Percentiles rank a stretch among this genome's conserved stretches.
These are phyloP conservation scores for Boletus pseudopeckii DNA, from an alignment of 768 basidiomycete genomes.

Conservation along the genomic window DNA sequence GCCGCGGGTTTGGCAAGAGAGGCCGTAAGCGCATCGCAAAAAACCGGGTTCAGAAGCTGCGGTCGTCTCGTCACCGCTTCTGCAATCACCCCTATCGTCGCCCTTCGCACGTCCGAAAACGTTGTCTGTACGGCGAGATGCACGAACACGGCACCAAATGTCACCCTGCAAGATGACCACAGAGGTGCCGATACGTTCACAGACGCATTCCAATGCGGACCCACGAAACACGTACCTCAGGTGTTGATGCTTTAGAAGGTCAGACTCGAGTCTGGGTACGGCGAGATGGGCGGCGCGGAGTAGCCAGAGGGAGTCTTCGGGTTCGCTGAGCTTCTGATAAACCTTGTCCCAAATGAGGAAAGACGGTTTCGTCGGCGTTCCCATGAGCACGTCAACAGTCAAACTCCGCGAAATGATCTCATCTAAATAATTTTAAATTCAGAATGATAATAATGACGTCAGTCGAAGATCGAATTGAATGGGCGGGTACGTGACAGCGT, in stretches of 20 bases:
- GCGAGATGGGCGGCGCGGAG: conserved; percentile 58
- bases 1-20: conserved; percentile 41
- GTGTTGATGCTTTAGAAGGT: conserved; percentile 50
- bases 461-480: background rate
- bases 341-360: conserved; percentile 89
- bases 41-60: conserved; percentile 44
- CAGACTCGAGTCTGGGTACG: conserved; percentile 43
- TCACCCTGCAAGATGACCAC: conserved; percentile 37
- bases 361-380: conserved; percentile 64
- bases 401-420: conserved; percentile 48
- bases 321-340: conserved; percentile 63
- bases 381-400: conserved; percentile 43
- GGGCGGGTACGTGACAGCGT: background rate
- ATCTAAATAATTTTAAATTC: conserved; percentile 27
- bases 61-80: conserved; percentile 40
- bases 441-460: background rate
- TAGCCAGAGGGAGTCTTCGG: conserved; percentile 73
- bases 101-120: conserved; percentile 51
- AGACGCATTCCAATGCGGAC: background rate
- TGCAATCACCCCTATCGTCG: conserved; percentile 42
- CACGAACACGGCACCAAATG: conserved; percentile 64
- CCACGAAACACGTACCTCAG: conserved; percentile 37
- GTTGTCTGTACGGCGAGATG: conserved; percentile 63
- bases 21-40: conserved; percentile 56
- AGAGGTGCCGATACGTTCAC: background rate